Conservation (phyloP, 768 basidiomycete genomes). For the Plicaturopsis crispa region DNA sequence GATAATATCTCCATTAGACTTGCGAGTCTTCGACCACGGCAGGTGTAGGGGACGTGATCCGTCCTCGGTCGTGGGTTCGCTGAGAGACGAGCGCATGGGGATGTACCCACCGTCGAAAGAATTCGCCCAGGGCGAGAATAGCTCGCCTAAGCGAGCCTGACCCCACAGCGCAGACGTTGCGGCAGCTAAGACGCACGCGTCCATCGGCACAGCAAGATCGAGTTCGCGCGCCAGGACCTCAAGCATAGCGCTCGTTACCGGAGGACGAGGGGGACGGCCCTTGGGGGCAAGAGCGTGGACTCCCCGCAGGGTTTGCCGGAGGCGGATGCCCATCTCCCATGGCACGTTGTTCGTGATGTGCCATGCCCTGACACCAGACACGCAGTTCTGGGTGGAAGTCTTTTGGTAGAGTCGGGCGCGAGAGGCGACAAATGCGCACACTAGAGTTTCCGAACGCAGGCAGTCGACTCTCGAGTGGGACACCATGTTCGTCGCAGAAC, state of each 20-base stretch:
- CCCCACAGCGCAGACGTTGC: conserved; percentile 22
- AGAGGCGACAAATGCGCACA: conserved; percentile 18
- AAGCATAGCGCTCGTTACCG: conserved; percentile 16
- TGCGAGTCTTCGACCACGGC: conserved; percentile 17
- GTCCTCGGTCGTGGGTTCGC: too few relatives aligned
- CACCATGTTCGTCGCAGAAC: conserved; percentile 24
- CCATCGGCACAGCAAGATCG: conserved; percentile 10
- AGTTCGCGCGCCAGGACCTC: conserved; percentile 9
- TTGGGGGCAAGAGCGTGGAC: conserved; percentile 16
- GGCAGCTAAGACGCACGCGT: conserved; percentile 15
- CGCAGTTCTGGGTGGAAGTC: conserved; percentile 26
- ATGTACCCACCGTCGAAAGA: background rate
- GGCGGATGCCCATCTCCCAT: conserved; percentile 19
- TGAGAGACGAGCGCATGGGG: background rate
- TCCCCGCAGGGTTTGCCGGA: conserved; percentile 15
- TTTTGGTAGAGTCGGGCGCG: conserved; percentile 24
- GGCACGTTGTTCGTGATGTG: conserved; percentile 31
- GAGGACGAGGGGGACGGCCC: conserved; percentile 9
- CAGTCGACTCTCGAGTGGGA: conserved; percentile 18
- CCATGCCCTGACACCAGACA: conserved; percentile 34
- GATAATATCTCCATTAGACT: conserved; percentile 20
- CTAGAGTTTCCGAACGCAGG: background rate
- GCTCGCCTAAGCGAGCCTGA: conserved; percentile 23
- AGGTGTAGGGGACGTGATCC: conserved; percentile 23
- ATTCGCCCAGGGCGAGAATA: conserved; percentile 11